phyloP scores from a whole-genome alignment of 345 rosid species.

The Salix viminalis region DNA sequence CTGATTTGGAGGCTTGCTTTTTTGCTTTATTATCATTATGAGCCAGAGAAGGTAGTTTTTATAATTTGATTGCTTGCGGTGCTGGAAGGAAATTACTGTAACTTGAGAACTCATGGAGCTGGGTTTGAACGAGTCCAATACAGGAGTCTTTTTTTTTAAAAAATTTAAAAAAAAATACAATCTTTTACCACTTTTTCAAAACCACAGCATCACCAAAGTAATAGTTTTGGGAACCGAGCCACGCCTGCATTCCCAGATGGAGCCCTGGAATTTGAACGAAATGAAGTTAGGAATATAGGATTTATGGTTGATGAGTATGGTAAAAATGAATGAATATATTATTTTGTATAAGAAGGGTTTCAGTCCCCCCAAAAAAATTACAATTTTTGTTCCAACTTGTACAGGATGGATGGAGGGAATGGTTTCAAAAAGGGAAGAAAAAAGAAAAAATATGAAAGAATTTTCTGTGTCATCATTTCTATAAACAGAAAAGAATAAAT shows the following conservation, averaged over 20 bases:
- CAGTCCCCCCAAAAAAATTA: constrained; percentile 22
- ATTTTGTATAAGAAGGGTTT: constrained; percentile 16
- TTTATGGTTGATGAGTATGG: background rate
- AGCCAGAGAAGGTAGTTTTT: background rate
- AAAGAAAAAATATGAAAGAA: constrained; percentile 35
- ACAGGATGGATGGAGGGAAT: constrained; percentile 5
- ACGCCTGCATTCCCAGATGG: no score
- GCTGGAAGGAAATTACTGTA: no score
- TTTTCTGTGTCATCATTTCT: constrained; percentile 44
- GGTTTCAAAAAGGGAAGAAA: constrained; percentile 4
- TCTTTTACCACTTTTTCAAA: no score
- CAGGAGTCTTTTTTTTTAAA: no score
- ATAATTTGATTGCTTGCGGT: background rate
- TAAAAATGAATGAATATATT: constrained; percentile 2
- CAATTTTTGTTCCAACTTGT: constrained; percentile 12
- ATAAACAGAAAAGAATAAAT: constrained; percentile 65
- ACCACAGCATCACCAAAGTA: no score
- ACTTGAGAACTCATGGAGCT: no score
- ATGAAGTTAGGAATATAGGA: no score
- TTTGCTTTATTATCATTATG: background rate
- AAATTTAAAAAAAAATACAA: no score
- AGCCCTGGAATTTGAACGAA: no score
- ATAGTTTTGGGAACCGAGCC: no score
- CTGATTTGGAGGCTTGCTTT: background rate
- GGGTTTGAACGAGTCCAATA: no score